Evolutionary conservation across 2,329 filamentous ascomycete genomes (phyloP).

Genomic region (Ophiostoma piceae): DNA sequence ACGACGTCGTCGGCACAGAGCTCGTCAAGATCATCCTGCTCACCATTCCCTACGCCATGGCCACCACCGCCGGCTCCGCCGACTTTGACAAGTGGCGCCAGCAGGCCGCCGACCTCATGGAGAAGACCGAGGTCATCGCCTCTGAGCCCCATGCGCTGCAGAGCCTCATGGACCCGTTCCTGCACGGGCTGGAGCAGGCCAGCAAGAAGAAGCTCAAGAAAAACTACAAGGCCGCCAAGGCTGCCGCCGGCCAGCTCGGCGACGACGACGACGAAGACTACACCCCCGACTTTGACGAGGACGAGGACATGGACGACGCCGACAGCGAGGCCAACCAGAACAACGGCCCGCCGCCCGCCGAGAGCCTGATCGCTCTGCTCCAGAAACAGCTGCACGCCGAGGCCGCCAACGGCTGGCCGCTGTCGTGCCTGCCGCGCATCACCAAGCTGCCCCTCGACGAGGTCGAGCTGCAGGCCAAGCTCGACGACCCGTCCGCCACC

Average conservation of each 20-base stretch:
- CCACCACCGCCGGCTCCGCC: constrained; percentile 55
- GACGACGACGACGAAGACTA: constrained; percentile 18
- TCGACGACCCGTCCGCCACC: constrained; percentile 48
- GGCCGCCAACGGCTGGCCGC: constrained; percentile 66
- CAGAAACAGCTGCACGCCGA: constrained; percentile 82
- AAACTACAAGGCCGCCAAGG: constrained; percentile 14
- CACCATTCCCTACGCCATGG: constrained; percentile 85
- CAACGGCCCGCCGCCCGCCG: constrained; percentile 56
- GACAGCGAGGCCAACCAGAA: constrained; percentile 38
- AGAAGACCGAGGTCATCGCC: constrained; percentile 92
- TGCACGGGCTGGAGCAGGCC: constrained; percentile 33
- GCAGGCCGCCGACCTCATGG: constrained; percentile 72
- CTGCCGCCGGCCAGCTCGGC: not conserved
- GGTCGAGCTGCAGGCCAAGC: constrained; percentile 55
- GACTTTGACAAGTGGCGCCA: constrained; percentile 53
- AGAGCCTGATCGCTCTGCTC: constrained; percentile 71
- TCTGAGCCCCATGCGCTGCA: constrained; percentile 82
- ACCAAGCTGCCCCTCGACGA: constrained; percentile 61
- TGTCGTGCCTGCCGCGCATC: constrained; percentile 63
- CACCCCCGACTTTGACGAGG: not conserved
- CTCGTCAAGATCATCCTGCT: constrained; percentile 94
- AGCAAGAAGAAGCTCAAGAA: constrained; percentile 15
- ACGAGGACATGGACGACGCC: constrained; percentile 11
- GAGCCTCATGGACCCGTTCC: constrained; percentile 79
- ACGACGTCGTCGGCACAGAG: constrained; percentile 82